Base-by-base conservation (phyloP, 306 rosid species). In the Bauhinia variegata region DNA sequence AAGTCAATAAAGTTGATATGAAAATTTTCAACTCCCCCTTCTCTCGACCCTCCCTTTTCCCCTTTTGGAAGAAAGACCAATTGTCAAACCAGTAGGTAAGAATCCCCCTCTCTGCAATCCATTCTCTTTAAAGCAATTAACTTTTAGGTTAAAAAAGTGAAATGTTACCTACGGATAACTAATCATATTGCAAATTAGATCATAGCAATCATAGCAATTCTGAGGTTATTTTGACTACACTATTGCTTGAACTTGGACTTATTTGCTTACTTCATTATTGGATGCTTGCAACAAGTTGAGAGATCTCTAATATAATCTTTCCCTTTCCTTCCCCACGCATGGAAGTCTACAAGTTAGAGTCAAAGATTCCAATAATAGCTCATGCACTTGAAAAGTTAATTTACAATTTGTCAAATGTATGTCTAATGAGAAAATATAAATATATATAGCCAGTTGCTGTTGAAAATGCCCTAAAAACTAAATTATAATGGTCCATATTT, bases 1-100 rank as follows among this genome's bases (percentile, higher is more conserved):
- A 70, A 74, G 83, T 74, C 88, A 83, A 83, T 69, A 76, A 83
- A 63, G 88, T 74, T 61, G 83, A 83, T 77, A 46, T 70, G 61
- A 80, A 77, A 23, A 23, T 23, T 49, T 79, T 61, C 85, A 77
- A 81, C 79, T 64, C 17, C 68, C 61, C 67, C 67, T 18, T 46
- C 50, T 18, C 2, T 33, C 28, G 2, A 23, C 28, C 28, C 68
- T 59, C 67, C 67, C 31, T n/a, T 18, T 46, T 43, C 28, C 2
- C 39, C 28, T 70, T 11, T 18, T 44, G 59, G 48, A 67, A 82
- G 67, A 60, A 78, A 47, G 30, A 59, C 54, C 68, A 70, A 39
- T 73, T 74, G 71, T 83, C 88, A 83, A 83, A 75, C 36, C 13
- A 51, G 69, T 77, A 62, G 77, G 77, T 74, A 63, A 72, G 52